Conservation (phyloP, 2,329 filamentous ascomycete genomes). For the Zasmidium cellare region DNA sequence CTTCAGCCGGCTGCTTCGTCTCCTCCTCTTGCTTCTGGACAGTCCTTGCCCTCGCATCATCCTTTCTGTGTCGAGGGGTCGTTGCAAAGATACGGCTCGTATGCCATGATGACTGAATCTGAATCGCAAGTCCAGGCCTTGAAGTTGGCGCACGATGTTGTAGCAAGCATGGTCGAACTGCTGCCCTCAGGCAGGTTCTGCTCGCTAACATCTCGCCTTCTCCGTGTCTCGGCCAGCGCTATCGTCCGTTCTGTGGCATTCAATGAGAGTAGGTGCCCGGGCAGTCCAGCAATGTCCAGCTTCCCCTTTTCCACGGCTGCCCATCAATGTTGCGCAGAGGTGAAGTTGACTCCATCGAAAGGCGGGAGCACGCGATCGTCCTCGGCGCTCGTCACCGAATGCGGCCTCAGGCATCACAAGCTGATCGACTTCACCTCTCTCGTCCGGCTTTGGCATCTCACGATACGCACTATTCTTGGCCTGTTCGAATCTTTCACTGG, state of each 20-base stretch:
- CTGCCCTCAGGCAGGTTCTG: conserved; percentile 26
- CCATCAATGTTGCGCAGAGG: neutral
- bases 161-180: conserved; percentile 17
- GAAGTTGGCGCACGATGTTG: neutral
- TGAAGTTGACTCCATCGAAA: neutral
- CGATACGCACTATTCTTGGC: no score
- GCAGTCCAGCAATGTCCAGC: neutral
- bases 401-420: neutral
- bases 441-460: no score
- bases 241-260: no score
- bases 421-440: neutral
- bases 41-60: conserved; percentile 35
- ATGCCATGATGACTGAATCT: conserved; percentile 22
- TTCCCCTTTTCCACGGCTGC: neutral
- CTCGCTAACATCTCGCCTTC: conserved; percentile 27
- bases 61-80: conserved; percentile 45
- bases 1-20: conserved; percentile 28
- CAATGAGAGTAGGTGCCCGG: no score
- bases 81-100: conserved; percentile 45
- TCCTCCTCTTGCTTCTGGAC: conserved; percentile 27
- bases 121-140: conserved; percentile 10
- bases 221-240: neutral
- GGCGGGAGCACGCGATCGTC: neutral
- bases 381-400: neutral
- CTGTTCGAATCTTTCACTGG: no score